These are phyloP conservation scores for Arthrobotrys musiformis DNA, from an alignment of 2,329 filamentous ascomycete genomes.

Conservation along the genomic window DNA sequence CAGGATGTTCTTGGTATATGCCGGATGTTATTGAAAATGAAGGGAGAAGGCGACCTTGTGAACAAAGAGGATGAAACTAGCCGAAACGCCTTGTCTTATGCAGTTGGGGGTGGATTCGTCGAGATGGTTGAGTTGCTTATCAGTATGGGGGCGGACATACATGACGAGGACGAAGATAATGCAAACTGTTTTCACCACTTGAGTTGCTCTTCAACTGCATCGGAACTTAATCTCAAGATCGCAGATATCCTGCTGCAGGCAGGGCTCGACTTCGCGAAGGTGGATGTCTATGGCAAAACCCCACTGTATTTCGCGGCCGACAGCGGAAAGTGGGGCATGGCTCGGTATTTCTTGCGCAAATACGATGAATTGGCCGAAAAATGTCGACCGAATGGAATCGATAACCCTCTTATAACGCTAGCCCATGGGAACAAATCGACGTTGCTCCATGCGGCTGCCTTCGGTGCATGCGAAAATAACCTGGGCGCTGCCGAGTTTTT, in stretches of 20 bases:
- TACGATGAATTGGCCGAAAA: conserved; percentile 9
- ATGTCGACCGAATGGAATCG: background rate
- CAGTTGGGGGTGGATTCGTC: background rate
- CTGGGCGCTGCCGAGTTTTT: background rate
- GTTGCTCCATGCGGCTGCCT: background rate
- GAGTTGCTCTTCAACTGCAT: background rate
- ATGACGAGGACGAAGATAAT: background rate
- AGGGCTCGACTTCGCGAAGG: background rate
- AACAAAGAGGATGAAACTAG: conserved; percentile 7
- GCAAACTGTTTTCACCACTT: conserved; percentile 37
- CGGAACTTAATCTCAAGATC: background rate
- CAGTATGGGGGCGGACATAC: conserved; percentile 1
- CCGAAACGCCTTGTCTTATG: conserved; percentile 17
- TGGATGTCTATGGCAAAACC: background rate
- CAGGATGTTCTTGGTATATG: conserved; percentile 15
- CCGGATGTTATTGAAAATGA: conserved; percentile 24
- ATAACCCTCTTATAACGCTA: conserved; percentile 1
- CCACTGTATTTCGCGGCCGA: background rate
- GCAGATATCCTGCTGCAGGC: conserved; percentile 25
- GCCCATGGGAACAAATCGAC: background rate
- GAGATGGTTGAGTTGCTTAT: conserved; percentile 27
- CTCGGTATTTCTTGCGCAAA: conserved; percentile 3
- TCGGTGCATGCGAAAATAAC: background rate
- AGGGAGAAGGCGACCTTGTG: conserved; percentile 2
- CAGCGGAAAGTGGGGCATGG: background rate